These are phyloP conservation scores for Cyberlindnera xishuangbannaensis DNA, from an alignment of 805 yeast species.

Conservation along the genomic window DNA sequence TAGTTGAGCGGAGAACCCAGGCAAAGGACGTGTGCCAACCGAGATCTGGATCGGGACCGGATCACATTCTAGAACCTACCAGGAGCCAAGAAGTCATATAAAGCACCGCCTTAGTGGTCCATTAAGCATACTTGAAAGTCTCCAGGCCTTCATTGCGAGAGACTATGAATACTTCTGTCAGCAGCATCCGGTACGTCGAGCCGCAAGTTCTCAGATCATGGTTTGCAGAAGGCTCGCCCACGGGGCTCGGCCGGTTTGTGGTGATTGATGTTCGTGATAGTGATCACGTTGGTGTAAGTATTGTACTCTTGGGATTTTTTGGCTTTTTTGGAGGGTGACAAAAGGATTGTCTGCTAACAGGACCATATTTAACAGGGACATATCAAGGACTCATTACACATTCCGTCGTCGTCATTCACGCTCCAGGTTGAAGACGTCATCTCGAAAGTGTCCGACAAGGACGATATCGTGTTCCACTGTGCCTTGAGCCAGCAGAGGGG, in stretches of 20 bases:
- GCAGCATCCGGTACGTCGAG: constrained; percentile 40
- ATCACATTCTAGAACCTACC: too few species aligned
- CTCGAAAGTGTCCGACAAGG: constrained; percentile 18
- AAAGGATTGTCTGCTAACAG: constrained; percentile 11
- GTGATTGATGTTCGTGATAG: constrained; percentile 84
- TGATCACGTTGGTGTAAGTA: constrained; percentile 65
- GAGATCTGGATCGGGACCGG: too few species aligned
- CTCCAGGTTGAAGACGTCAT: constrained; percentile 26
- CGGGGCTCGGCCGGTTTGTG: constrained; percentile 36
- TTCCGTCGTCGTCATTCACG: constrained; percentile 43
- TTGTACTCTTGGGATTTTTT: neutral
- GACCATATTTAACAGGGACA: constrained; percentile 44
- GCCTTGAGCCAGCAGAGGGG: constrained; percentile 90
- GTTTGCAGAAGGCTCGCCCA: constrained; percentile 35
- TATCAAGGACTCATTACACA: constrained; percentile 47
- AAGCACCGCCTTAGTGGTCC: too few species aligned
- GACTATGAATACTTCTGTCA: too few species aligned
- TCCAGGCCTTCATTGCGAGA: too few species aligned
- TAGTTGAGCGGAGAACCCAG: too few species aligned
- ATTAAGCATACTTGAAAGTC: too few species aligned
- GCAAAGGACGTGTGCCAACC: too few species aligned
- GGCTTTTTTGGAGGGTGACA: neutral
- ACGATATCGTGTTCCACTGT: constrained; percentile 81
- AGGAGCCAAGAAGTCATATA: too few species aligned
- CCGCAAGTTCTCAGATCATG: constrained; percentile 41